Base-by-base conservation (phyloP, 208 protist genomes). In the Trypanosoma mega region DNA sequence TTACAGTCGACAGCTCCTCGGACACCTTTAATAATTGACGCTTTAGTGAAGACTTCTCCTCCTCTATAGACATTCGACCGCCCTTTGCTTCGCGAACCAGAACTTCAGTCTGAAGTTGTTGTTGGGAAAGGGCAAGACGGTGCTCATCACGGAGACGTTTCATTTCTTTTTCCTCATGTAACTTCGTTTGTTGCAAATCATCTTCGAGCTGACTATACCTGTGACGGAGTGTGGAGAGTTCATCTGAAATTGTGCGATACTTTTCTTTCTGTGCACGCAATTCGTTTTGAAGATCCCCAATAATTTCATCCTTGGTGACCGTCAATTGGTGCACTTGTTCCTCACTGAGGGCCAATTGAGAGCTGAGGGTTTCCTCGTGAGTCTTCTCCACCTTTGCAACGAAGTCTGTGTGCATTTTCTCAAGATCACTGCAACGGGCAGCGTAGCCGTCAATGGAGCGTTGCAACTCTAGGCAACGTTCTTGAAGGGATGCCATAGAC, bases 11-110 rank as follows among this genome's bases (percentile, higher is more conserved):
- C 12, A 89, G 73, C 52, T 92, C 85, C 46, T 85, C 79, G 0
- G 76, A 72, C 21, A 81, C 65, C 59, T 85, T 78, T 20, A 71
- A 18, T 18, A 84, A 54, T 63, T 96, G 84, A n/a, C 80, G 81
- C 2, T 71, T 76, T 12, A 96, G 71, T 21, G 76, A 80, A n/a
- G 74, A 74, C 16, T 68, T 82, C 60, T 96, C 85, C 54, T 93
- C 86, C 37, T 91, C 76, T n/a, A 88, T 57, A 20, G 69, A 77
- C 12, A 74, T 37, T 50, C 72, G 68, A 31, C 78, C 79, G 7
- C 80, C 82, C 20, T 75, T 77, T 2, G 85, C 77, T 63, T 92
- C 88, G 5, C 81, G 74, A 16, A 95, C 54, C 9, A 81, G 74
- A 12, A 74, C 48, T 36, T 91, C 85, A 34, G 87, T 61, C 59